Conservation (phyloP, 129 eudicot species). For the Flaveria sonorensis region DNA sequence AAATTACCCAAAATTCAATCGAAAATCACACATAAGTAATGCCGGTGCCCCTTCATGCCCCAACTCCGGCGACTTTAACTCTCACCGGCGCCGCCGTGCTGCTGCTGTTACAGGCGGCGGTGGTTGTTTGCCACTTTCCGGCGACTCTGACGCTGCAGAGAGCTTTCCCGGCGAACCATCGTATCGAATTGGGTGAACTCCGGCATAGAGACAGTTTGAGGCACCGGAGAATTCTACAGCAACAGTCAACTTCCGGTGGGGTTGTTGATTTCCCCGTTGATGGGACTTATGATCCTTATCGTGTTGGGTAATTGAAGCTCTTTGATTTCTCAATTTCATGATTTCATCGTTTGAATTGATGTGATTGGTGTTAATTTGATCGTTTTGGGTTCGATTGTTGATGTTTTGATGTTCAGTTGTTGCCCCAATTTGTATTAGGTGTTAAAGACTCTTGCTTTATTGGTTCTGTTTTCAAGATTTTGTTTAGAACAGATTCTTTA, state of each 20-base stretch:
- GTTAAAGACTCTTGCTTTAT: conserved; percentile 15
- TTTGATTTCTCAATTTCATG: not conserved
- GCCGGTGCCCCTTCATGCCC: conserved; percentile 11
- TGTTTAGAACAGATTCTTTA: not conserved
- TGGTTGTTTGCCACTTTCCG: conserved; percentile 44
- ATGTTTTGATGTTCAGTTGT: not conserved
- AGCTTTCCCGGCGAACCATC: conserved; percentile 72
- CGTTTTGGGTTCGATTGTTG: not conserved
- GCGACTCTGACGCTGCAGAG: conserved; percentile 62
- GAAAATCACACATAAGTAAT: conserved; percentile 23
- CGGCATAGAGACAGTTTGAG: conserved; percentile 56
- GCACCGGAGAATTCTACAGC: conserved; percentile 67
- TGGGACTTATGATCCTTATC: conserved; percentile 87
- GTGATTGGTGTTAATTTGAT: not conserved
- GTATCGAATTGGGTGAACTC: conserved; percentile 67
- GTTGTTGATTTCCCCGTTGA: conserved; percentile 74
- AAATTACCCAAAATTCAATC: no score
- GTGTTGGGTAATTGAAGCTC: conserved; percentile 67
- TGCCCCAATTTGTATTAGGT: not conserved
- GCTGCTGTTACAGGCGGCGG: conserved; percentile 33
- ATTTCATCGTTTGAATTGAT: not conserved
- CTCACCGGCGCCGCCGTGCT: conserved; percentile 28
- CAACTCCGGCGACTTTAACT: conserved; percentile 25
- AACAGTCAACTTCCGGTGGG: conserved; percentile 48
- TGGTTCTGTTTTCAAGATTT: conserved; percentile 20